Evolutionary conservation across 2,329 filamentous ascomycete genomes (phyloP).

Genomic region (Purpureocillium takamizusanense): DNA sequence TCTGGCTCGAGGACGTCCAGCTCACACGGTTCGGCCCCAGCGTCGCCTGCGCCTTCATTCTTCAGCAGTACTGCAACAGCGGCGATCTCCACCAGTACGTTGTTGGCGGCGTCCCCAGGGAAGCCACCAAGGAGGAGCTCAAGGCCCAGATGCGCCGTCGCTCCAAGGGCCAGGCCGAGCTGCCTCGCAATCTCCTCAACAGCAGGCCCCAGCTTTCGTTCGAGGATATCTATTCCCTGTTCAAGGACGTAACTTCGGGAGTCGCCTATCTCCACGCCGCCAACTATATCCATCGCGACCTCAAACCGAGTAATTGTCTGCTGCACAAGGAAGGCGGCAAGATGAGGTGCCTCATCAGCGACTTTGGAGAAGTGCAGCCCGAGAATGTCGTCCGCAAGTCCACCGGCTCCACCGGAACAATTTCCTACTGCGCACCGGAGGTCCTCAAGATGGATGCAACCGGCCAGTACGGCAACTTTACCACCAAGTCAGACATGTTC

Average conservation of each 20-base stretch:
- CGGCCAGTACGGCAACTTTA: conserved; percentile 84
- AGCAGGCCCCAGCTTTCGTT: conserved; percentile 46
- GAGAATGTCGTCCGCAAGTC: conserved; percentile 76
- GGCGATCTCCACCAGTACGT: conserved; percentile 88
- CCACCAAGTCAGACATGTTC: conserved; percentile 96
- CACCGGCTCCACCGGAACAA: conserved; percentile 88
- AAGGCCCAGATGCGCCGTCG: conserved; percentile 79
- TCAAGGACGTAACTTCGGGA: conserved; percentile 89
- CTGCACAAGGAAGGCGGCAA: conserved; percentile 67
- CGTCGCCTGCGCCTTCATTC: conserved; percentile 90
- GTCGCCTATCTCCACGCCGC: conserved; percentile 82
- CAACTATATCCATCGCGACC: conserved; percentile 90
- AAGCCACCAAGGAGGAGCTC: conserved; percentile 70
- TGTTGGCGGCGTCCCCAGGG: conserved; percentile 54
- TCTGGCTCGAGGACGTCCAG: conserved; percentile 87
- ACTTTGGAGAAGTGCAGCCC: conserved; percentile 93
- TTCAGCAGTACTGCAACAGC: conserved; percentile 94
- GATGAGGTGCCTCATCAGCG: conserved; percentile 79
- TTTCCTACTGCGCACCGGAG: conserved; percentile 95
- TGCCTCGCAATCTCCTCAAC: conserved; percentile 40
- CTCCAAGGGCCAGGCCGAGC: conserved; percentile 68
- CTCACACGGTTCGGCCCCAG: conserved; percentile 81
- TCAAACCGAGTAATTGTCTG: conserved; percentile 94
- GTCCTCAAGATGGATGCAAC: conserved; percentile 62
- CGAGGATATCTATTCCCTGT: conserved; percentile 94